A percentile compares a stretch with the other conserved stretches of the same genome.
Conservation (phyloP, 1,284 basidiomycete species). For the Heimioporus retisporus region DNA sequence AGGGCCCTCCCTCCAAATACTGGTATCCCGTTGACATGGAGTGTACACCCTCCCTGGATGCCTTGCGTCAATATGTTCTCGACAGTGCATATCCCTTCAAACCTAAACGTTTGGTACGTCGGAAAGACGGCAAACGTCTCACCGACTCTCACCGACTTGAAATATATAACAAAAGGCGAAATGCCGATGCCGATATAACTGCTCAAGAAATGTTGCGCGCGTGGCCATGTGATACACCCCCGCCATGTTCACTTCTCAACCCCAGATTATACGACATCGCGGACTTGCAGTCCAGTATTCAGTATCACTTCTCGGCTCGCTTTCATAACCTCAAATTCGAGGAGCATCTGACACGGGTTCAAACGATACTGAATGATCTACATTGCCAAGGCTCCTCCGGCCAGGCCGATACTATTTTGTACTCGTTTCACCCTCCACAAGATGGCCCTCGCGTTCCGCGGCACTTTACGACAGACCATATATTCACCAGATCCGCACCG, state of each 20-base stretch:
- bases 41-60: slow-evolving; percentile 11
- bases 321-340: not conserved
- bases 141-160: no score
- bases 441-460: not conserved
- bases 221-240: slow-evolving; percentile 2
- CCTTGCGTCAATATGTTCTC: slow-evolving; percentile 10
- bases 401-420: slow-evolving; percentile 9
- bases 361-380: slow-evolving; percentile 12
- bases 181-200: slow-evolving; percentile 5
- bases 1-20: slow-evolving; percentile 18
- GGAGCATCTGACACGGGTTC: slow-evolving; percentile 21
- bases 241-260: slow-evolving; percentile 19
- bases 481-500: no score
- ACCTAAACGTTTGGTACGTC: not conserved
- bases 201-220: slow-evolving; percentile 2
- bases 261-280: slow-evolving; percentile 13
- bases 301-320: slow-evolving; percentile 14
- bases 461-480: no score
- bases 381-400: not conserved
- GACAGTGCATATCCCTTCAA: slow-evolving; percentile 2
- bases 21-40: slow-evolving; percentile 24
- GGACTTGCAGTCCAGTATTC: not conserved
- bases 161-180: no score
- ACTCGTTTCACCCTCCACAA: slow-evolving; percentile 18
- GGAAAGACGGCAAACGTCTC: no score